phyloP scores from a whole-genome alignment of 2,329 filamentous ascomycete genomes.

The Ambrosiella cleistominuta region DNA sequence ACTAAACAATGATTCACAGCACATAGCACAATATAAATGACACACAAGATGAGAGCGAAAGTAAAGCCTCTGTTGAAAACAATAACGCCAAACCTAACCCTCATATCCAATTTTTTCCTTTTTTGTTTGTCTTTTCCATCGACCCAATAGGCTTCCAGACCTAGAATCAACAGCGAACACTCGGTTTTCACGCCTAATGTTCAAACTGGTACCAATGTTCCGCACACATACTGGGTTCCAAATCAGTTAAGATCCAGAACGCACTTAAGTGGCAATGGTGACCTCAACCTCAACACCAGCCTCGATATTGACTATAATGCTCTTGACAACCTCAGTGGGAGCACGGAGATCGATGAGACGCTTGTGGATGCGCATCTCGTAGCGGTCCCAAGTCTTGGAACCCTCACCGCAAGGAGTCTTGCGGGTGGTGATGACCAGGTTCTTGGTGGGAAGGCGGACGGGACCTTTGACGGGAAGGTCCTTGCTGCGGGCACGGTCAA shows the following conservation, averaged over 20 bases:
- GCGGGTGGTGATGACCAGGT: slow-evolving; percentile 87
- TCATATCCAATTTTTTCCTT: slow-evolving; percentile 7
- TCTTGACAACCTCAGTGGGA: slow-evolving; percentile 93
- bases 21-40: not conserved
- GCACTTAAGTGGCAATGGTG: slow-evolving; percentile 63
- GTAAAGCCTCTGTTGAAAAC: slow-evolving; percentile 7
- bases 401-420: slow-evolving; percentile 99
- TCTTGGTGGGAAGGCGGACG: slow-evolving; percentile 84
- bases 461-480: slow-evolving; percentile 96
- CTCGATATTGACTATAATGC: slow-evolving; percentile 93
- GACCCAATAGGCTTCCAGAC: not conserved
- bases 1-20: not conserved
- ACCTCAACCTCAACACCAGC: slow-evolving; percentile 87
- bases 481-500: slow-evolving; percentile 97
- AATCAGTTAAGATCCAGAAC: not conserved
- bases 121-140: slow-evolving; percentile 9
- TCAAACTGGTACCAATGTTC: not conserved
- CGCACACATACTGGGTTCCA: not conserved
- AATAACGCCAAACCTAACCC: slow-evolving; percentile 9
- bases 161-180: not conserved
- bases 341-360: slow-evolving; percentile 94
- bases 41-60: slow-evolving; percentile 6
- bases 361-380: slow-evolving; percentile 99
- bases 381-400: slow-evolving; percentile 99
- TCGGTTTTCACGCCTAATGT: not conserved